Base-by-base conservation (phyloP, 192 early-diverging fungal genomes). In the Mortierella hygrophila region DNA sequence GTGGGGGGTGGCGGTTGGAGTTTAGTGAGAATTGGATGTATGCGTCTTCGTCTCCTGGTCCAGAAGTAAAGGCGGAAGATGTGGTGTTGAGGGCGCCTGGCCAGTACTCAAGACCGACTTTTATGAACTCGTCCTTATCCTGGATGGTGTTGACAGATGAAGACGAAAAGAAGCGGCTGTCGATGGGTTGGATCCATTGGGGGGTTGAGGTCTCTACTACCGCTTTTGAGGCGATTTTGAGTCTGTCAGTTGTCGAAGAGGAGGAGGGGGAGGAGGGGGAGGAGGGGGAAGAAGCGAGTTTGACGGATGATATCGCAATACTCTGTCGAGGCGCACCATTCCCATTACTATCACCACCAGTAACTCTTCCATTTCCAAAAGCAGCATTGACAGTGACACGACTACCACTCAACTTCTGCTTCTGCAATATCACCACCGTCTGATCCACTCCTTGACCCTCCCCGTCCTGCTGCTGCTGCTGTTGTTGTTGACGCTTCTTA, bases 171-270 rank as follows among this genome's bases (percentile, higher is more conserved):
- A 68, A 88, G 85, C 37, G 82, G 68, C 11, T 78, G 75, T 16
- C 90, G 90, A 44, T 44, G 6, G 72, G 82, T 71, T 90, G 90
- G 41, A 86, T 86, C 81, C 91, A 92, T 82, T 91, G 68, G 89
- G 90, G 49, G 4, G 29, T 32, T 10, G 60, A 65, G 29, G 60
- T 65, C 11, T 65, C 60, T 29, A 65, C 60, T 29, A 3, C 29
- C n/a, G 11, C 60, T 10, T 10, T 65, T 29, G 26, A 65, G 11
- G 60, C 15, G 11, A 13, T 32, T 13, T 32, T 65, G 10, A 26
- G 32, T 60, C 55, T n/a, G 69, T 6, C 32, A 29, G 10, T 65
- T 29, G 49, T 52, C 49, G 18, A 11, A 63, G 54, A 57, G 1
- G 54, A 21, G n/a, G n/a, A 26, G 3, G 60, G 16, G 15, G 9